Conservation (phyloP, 345 rosid species). For the Xanthoceras sorbifolium region DNA sequence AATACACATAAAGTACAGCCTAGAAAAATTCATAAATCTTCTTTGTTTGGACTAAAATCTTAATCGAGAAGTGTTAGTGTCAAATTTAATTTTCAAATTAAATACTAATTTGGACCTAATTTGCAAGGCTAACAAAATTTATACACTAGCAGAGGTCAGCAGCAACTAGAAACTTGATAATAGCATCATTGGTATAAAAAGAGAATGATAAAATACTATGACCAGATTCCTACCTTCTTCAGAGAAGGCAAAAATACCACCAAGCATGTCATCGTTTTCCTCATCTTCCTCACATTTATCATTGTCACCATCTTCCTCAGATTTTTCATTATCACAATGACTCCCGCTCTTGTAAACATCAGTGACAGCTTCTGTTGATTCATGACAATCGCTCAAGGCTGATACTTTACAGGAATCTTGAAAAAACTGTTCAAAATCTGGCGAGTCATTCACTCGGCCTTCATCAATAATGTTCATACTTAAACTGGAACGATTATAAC, state of each 20-base stretch:
- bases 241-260: slow-evolving; percentile 91
- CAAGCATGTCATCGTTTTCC: slow-evolving; percentile 84
- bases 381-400: slow-evolving; percentile 26
- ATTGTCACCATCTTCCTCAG: slow-evolving; percentile 68
- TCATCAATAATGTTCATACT: slow-evolving; percentile 63
- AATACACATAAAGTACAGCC: background rate
- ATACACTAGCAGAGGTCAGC: background rate
- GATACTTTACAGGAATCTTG: slow-evolving; percentile 60
- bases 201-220: background rate
- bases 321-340: slow-evolving; percentile 61
- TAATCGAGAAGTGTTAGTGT: background rate
- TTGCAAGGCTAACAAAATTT: background rate
- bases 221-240: slow-evolving; percentile 68
- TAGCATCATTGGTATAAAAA: background rate
- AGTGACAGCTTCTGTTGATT: slow-evolving; percentile 41
- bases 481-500: slow-evolving; percentile 65
- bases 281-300: slow-evolving; percentile 64
- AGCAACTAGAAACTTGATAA: slow-evolving; percentile 20
- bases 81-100: background rate
- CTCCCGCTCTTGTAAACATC: slow-evolving; percentile 44
- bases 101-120: background rate
- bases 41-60: background rate
- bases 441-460: slow-evolving; percentile 46
- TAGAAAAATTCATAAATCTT: background rate
- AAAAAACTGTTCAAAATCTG: slow-evolving; percentile 71